Evolutionary conservation across 2,329 filamentous ascomycete genomes (phyloP).

Genomic region (Claviceps sp.): DNA sequence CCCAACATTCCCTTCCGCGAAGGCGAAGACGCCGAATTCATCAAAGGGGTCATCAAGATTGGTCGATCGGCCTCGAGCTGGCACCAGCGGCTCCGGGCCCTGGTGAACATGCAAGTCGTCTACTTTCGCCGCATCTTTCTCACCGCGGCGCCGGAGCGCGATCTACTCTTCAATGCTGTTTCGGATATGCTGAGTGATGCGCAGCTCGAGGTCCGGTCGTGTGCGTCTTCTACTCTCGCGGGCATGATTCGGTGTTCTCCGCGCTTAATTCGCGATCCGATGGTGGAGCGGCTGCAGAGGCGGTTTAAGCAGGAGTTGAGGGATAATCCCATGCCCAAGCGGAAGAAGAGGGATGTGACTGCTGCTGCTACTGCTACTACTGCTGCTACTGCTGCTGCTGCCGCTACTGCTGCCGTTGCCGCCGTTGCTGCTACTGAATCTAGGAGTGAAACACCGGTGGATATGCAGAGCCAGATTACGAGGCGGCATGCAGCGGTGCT

Average conservation of each 20-base stretch:
- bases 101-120: constrained; percentile 97
- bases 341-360: constrained; percentile 19
- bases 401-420: too few relatives aligned
- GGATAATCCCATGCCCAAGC: constrained; percentile 78
- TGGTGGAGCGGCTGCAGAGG: constrained; percentile 61
- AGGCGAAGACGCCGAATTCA: constrained; percentile 75
- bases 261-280: constrained; percentile 59
- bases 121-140: constrained; percentile 96
- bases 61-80: constrained; percentile 74
- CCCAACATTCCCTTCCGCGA: constrained; percentile 87
- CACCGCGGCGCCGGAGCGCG: constrained; percentile 59
- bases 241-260: constrained; percentile 98
- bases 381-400: too few relatives aligned
- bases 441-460: constrained; percentile 56
- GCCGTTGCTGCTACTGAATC: constrained; percentile 29
- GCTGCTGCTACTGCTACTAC: too few relatives aligned
- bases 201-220: constrained; percentile 87
- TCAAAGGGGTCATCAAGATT: constrained; percentile 74
- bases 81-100: constrained; percentile 87
- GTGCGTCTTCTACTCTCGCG: constrained; percentile 82
- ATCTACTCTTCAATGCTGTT: constrained; percentile 80
- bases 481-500: constrained; percentile 81
- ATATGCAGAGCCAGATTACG: constrained; percentile 64
- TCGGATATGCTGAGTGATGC: constrained; percentile 85
- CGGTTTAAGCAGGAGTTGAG: constrained; percentile 69